Conservation (phyloP, 2,329 filamentous ascomycete species). For the Exophiala calicioides region DNA sequence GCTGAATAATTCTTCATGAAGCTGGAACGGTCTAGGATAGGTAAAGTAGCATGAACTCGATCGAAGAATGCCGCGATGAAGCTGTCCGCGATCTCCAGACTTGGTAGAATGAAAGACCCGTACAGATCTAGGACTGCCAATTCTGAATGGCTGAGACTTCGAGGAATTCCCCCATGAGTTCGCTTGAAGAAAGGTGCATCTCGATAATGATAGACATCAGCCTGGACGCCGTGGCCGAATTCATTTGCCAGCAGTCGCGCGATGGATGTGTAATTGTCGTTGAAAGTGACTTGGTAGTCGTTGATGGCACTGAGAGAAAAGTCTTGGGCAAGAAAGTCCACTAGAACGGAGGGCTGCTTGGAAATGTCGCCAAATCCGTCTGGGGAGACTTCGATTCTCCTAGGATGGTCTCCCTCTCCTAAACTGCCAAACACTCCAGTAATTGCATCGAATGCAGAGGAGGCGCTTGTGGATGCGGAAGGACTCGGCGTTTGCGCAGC, state of each 20-base stretch:
- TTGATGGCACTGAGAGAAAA: conserved; percentile 7
- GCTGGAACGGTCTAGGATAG: conserved; percentile 4
- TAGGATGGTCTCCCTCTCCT: conserved; percentile 1
- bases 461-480: neutral
- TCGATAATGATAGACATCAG: conserved; percentile 7
- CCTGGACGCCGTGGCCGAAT: conserved; percentile 9
- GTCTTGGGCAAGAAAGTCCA: conserved; percentile 12
- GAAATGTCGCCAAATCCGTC: conserved; percentile 7
- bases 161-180: conserved; percentile 4
- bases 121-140: conserved; percentile 8
- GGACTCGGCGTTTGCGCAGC: neutral
- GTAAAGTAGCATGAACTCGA: conserved; percentile 7
- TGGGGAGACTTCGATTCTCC: conserved; percentile 1
- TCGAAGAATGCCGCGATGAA: conserved; percentile 15
- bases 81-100: conserved; percentile 3
- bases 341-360: conserved; percentile 8
- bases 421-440: conserved; percentile 1
- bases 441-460: neutral
- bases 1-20: conserved; percentile 1
- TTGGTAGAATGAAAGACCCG: conserved; percentile 11
- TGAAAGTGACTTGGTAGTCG: conserved; percentile 13
- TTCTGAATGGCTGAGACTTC: conserved; percentile 4
- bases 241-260: conserved; percentile 4
- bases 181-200: conserved; percentile 10
- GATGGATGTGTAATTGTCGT: conserved; percentile 9